These are phyloP conservation scores for Eugenia klotzschiana DNA, from an alignment of 441 rosid genomes.

Conservation along the genomic window DNA sequence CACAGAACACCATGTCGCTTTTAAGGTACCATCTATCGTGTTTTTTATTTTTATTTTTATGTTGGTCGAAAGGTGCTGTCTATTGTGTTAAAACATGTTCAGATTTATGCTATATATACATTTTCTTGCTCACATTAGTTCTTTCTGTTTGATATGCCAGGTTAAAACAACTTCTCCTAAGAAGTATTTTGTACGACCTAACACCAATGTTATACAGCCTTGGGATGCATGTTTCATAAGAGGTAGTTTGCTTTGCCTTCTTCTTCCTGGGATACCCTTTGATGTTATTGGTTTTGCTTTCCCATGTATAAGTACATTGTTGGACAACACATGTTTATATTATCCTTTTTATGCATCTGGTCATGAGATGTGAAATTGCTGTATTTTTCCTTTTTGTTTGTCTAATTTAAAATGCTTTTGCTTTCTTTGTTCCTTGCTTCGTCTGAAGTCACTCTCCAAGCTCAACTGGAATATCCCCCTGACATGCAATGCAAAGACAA, in stretches of 20 bases:
- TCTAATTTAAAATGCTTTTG: background rate
- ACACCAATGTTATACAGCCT: constrained; percentile 83
- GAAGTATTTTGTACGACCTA: constrained; percentile 97
- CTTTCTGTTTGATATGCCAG: constrained; percentile 16
- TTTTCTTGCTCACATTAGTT: background rate
- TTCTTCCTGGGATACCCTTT: background rate
- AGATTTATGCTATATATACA: background rate
- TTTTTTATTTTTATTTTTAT: too few relatives aligned
- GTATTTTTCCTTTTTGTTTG: background rate
- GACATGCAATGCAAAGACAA: constrained; percentile 96
- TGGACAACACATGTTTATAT: background rate
- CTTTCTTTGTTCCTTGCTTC: background rate
- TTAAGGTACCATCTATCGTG: constrained; percentile 42
- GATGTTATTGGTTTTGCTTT: background rate
- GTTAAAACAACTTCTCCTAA: constrained; percentile 98
- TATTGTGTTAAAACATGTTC: background rate
- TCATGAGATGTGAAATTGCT: background rate
- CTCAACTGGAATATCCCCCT: constrained; percentile 63
- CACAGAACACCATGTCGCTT: constrained; percentile 81
- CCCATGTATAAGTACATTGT: background rate
- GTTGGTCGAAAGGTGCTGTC: constrained; percentile 31
- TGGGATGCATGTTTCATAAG: constrained; percentile 78
- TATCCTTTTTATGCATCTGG: background rate
- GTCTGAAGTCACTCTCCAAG: constrained; percentile 78
- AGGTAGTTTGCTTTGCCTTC: constrained; percentile 26